Evolutionary conservation across 2,329 filamentous ascomycete genomes (phyloP).

Genomic region (Xenoacremonium recifei): DNA sequence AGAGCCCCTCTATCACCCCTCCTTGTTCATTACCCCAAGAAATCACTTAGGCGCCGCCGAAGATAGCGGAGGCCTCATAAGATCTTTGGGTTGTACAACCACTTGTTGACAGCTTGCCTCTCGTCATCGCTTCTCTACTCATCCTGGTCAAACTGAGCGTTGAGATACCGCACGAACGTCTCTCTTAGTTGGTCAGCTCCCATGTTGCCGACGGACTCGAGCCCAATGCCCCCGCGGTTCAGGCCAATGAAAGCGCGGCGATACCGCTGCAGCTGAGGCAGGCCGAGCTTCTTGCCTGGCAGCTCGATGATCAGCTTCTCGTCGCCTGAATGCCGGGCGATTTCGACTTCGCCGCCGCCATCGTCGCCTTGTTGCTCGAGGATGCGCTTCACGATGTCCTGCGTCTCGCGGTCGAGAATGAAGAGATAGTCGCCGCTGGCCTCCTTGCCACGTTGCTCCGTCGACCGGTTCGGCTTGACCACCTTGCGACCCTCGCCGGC

Average conservation of each 20-base stretch:
- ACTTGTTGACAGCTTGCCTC: neutral
- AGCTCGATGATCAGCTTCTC: conserved; percentile 62
- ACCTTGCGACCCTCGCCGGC: conserved; percentile 61
- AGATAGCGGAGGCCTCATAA: too few relatives aligned
- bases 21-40: too few relatives aligned
- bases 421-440: conserved; percentile 74
- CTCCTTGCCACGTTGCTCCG: conserved; percentile 62
- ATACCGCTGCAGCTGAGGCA: conserved; percentile 76
- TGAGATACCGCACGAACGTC: conserved; percentile 66
- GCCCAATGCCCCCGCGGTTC: conserved; percentile 67
- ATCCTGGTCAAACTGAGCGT: conserved; percentile 62
- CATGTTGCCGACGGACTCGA: conserved; percentile 54
- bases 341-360: conserved; percentile 54
- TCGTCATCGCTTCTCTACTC: conserved; percentile 31
- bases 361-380: conserved; percentile 67
- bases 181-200: conserved; percentile 55
- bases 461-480: conserved; percentile 73
- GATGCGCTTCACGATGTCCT: conserved; percentile 70
- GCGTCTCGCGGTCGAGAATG: conserved; percentile 74
- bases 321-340: conserved; percentile 38
- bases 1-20: too few relatives aligned
- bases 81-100: too few relatives aligned
- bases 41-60: too few relatives aligned
- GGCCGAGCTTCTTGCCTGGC: conserved; percentile 62
- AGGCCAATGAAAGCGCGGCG: conserved; percentile 75